Percentiles rank a stretch among this genome's conserved stretches.
These are phyloP conservation scores for Herpetomonas samuelpessoai DNA, from an alignment of 208 protist species.

Conservation along the genomic window DNA sequence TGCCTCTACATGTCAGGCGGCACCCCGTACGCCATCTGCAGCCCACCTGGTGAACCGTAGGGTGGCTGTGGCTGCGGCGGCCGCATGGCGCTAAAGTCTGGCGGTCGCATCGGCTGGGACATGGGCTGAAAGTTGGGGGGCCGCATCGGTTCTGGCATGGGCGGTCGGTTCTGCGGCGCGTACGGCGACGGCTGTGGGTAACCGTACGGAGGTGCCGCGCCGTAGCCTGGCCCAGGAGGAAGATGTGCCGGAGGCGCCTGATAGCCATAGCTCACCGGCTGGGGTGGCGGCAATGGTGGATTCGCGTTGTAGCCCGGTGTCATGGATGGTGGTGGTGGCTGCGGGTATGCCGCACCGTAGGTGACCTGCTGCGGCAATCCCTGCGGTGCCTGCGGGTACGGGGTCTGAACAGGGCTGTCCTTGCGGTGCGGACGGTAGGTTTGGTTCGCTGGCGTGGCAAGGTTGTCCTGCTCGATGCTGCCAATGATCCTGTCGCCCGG, in stretches of 20 bases:
- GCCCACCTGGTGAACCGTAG: conserved; percentile 7
- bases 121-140: conserved; percentile 1
- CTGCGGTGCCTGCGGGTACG: conserved; percentile 14
- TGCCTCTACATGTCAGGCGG: conserved; percentile 19
- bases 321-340: conserved; percentile 6
- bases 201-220: background rate
- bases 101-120: conserved; percentile 18
- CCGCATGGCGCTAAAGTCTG: conserved; percentile 1
- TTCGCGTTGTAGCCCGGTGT: background rate
- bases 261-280: conserved; percentile 5
- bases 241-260: conserved; percentile 5
- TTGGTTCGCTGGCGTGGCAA: conserved; percentile 13
- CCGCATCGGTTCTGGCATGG: background rate
- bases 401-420: conserved; percentile 6
- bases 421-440: conserved; percentile 21
- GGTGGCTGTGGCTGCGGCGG: conserved; percentile 9
- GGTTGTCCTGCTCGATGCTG: conserved; percentile 31
- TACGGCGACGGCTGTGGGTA: conserved; percentile 1
- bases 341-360: conserved; percentile 13
- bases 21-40: conserved; percentile 29
- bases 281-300: conserved; percentile 9
- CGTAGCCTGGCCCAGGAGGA: conserved; percentile 5
- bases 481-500: conserved; percentile 15
- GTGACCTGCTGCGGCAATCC: conserved; percentile 18
- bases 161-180: conserved; percentile 6